Evolutionary conservation across 106 monocot genomes (phyloP).

Genomic region (Dendrobium officinale): DNA sequence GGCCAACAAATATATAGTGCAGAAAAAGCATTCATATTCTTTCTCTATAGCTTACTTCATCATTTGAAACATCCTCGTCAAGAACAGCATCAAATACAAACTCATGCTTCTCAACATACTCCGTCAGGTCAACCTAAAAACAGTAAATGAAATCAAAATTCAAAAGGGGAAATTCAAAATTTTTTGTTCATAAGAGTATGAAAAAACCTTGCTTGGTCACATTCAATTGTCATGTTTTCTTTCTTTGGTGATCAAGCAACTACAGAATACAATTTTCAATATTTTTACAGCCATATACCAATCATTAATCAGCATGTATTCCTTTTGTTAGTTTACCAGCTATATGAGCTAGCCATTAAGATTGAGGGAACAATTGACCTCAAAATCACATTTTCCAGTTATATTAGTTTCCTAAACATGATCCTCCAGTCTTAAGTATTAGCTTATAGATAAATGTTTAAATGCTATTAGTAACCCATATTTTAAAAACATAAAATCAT

Average conservation of each 20-base stretch:
- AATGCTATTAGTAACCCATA: background rate
- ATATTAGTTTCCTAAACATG: too few relatives aligned
- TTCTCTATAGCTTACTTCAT: constrained; percentile 49
- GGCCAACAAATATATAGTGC: background rate
- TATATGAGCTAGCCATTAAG: too few relatives aligned
- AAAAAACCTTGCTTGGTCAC: background rate
- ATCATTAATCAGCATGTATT: too few relatives aligned
- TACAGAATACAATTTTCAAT: background rate
- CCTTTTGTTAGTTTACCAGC: too few relatives aligned
- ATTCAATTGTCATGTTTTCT: background rate
- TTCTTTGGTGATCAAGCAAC: background rate
- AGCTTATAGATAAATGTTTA: background rate
- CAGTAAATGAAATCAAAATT: constrained; percentile 4
- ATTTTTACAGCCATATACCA: background rate
- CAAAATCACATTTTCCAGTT: too few relatives aligned
- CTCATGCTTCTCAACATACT: constrained; percentile 92
- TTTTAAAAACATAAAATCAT: background rate
- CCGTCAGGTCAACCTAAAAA: constrained; percentile 85
- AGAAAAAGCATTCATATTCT: background rate
- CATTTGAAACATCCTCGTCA: constrained; percentile 96
- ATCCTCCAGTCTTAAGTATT: too few relatives aligned
- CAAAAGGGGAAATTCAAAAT: background rate
- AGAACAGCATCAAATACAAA: constrained; percentile 97
- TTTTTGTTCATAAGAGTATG: background rate
- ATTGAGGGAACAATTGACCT: too few relatives aligned